Conservation (phyloP, 2,329 filamentous ascomycete genomes). For the Stagonosporopsis vannaccii region DNA sequence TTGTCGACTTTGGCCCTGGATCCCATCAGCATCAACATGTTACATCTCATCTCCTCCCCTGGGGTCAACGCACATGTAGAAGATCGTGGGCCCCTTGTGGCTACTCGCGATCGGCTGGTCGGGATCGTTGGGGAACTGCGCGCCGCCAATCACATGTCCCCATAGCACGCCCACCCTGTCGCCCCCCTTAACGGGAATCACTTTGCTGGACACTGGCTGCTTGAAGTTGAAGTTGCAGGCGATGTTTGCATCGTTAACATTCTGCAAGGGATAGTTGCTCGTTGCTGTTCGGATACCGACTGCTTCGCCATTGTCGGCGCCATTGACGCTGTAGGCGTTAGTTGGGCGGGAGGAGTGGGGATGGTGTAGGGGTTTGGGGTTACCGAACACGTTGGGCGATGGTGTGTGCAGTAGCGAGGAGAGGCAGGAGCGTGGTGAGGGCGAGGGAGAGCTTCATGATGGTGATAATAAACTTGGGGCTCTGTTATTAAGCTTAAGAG, state of each 20-base stretch:
- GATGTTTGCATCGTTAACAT: constrained; percentile 56
- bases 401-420: constrained; percentile 49
- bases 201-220: constrained; percentile 42
- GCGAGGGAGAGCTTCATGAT: constrained; percentile 42
- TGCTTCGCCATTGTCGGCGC: constrained; percentile 57
- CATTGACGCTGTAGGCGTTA: constrained; percentile 29
- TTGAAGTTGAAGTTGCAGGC: constrained; percentile 57
- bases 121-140: constrained; percentile 54
- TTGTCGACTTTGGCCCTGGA: constrained; percentile 51
- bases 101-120: constrained; percentile 59
- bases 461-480: neutral
- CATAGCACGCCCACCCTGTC: constrained; percentile 62
- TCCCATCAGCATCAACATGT: neutral
- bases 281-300: constrained; percentile 59
- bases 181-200: constrained; percentile 60
- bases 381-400: constrained; percentile 55
- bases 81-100: constrained; percentile 55
- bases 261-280: constrained; percentile 60
- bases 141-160: constrained; percentile 63
- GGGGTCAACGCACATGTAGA: constrained; percentile 42
- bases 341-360: neutral
- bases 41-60: neutral
- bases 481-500: neutral
- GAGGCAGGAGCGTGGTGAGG: constrained; percentile 38
- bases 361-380: neutral